A percentile compares a stretch with the other conserved stretches of the same genome.
Evolutionary conservation across 306 rosid species (phyloP).

Genomic region (Cucumis cinereus): DNA sequence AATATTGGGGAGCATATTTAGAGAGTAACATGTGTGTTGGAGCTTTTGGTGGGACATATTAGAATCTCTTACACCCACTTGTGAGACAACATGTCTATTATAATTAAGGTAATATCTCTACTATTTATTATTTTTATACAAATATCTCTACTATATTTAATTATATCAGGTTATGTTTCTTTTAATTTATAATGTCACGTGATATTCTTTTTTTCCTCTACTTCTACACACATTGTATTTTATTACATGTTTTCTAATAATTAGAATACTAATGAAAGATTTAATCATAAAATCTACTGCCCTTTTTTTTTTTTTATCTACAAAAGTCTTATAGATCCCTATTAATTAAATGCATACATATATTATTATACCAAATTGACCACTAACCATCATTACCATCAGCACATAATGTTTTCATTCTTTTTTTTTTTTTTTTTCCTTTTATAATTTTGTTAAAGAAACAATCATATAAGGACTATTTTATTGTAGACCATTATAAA

Average conservation of each 20-base stretch:
- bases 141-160: too few species aligned
- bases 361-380: not conserved
- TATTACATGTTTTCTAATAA: too few species aligned
- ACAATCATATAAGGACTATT: too few species aligned
- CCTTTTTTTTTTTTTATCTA: not conserved
- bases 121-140: not conserved
- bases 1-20: not conserved
- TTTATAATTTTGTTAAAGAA: too few species aligned
- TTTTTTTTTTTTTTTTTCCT: too few species aligned
- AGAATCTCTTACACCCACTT: not conserved
- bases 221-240: not conserved
- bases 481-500: too few species aligned
- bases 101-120: not conserved
- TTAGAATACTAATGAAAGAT: not conserved
- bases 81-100: not conserved
- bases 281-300: not conserved
- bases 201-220: not conserved
- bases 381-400: not conserved
- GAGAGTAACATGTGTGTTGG: constrained; percentile 2
- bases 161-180: not conserved
- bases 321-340: not conserved
- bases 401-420: not conserved
- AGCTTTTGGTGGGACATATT: not conserved
- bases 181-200: not conserved
- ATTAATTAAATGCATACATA: not conserved